These are phyloP conservation scores for Bathelium albidoporum DNA, from an alignment of 495 filamentous ascomycete species.

Conservation along the genomic window DNA sequence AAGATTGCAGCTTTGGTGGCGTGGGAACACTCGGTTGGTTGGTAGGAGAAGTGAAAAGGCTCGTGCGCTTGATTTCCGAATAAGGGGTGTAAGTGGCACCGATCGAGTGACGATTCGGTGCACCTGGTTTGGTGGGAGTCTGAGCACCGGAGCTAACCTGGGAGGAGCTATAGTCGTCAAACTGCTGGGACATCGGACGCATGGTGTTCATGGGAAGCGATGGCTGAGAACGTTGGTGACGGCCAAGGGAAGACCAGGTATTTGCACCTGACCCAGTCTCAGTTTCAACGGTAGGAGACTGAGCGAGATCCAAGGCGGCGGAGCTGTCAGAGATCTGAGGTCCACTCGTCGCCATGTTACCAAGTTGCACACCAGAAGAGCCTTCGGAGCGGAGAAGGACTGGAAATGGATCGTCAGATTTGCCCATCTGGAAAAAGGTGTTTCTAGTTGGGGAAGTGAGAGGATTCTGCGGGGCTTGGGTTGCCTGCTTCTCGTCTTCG, in stretches of 20 bases:
- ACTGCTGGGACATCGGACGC: constrained; percentile 17
- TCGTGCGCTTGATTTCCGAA: constrained; percentile 26
- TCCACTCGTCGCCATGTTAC: neutral
- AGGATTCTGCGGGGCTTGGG: neutral
- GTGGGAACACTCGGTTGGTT: constrained; percentile 5
- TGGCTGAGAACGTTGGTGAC: constrained; percentile 69
- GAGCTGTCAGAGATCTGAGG: constrained; percentile 60
- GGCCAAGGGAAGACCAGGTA: constrained; percentile 55
- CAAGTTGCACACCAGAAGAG: constrained; percentile 53
- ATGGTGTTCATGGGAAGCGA: constrained; percentile 59
- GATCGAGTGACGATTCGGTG: constrained; percentile 45
- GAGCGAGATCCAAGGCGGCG: constrained; percentile 69
- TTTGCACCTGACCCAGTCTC: constrained; percentile 37
- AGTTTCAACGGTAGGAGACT: constrained; percentile 55
- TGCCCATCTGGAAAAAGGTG: constrained; percentile 60
- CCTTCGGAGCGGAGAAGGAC: constrained; percentile 63
- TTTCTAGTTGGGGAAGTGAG: constrained; percentile 41
- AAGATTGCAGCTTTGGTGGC: constrained; percentile 60
- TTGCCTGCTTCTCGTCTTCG: constrained; percentile 50
- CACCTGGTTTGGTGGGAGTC: constrained; percentile 28
- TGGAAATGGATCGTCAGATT: constrained; percentile 73
- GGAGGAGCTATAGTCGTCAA: constrained; percentile 19
- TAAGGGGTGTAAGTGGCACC: constrained; percentile 37
- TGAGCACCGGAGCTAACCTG: constrained; percentile 20
- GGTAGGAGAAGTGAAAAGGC: constrained; percentile 42